Conservation (phyloP, 2,329 filamentous ascomycete species). For the Aspergillus fumigatus region DNA sequence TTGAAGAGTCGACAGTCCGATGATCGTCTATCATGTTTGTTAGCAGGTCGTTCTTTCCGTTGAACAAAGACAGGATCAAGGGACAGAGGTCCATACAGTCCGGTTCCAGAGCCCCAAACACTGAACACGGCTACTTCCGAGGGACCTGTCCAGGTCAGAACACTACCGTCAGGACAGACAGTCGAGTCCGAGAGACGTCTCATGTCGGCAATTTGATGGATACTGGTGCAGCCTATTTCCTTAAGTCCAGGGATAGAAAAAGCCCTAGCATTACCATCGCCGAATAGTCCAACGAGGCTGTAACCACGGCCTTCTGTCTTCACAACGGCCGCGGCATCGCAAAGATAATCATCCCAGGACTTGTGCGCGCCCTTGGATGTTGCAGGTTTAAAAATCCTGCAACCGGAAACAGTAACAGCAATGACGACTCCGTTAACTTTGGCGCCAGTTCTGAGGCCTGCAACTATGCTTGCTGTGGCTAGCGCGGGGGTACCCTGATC, state of each 20-base stretch:
- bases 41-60: constrained; percentile 7
- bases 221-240: constrained; percentile 66
- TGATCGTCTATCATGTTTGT: constrained; percentile 33
- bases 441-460: constrained; percentile 67
- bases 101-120: constrained; percentile 72
- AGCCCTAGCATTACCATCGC: constrained; percentile 72
- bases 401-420: constrained; percentile 67
- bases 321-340: constrained; percentile 73
- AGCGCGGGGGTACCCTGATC: constrained; percentile 70
- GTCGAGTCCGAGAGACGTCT: constrained; percentile 64
- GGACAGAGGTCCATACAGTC: constrained; percentile 48
- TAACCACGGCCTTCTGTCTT: constrained; percentile 70
- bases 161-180: constrained; percentile 72
- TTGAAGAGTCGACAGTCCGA: constrained; percentile 74
- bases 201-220: constrained; percentile 66
- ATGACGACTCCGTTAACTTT: constrained; percentile 78
- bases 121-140: constrained; percentile 80
- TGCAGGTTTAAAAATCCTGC: constrained; percentile 83
- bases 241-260: constrained; percentile 85
- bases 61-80: not conserved
- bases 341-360: constrained; percentile 77
- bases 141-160: constrained; percentile 84
- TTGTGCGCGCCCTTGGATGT: constrained; percentile 87
- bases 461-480: constrained; percentile 71
- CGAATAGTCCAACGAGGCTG: constrained; percentile 78